These are phyloP conservation scores for Eruca vesicaria DNA, from an alignment of 441 rosid species.

Conservation along the genomic window DNA sequence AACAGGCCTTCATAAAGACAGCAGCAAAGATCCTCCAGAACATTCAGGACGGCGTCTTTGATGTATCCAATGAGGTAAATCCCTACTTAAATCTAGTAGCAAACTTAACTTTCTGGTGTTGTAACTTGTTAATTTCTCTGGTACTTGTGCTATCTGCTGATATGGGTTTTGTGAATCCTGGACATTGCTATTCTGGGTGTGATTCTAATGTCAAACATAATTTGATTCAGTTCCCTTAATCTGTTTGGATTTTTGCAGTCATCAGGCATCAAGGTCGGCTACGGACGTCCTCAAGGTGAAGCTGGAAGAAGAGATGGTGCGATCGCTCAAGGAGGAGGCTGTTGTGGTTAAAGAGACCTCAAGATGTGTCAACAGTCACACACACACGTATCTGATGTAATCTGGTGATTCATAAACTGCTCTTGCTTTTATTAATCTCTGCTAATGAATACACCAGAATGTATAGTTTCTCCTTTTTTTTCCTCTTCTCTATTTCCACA, in stretches of 20 bases:
- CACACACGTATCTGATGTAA: background rate
- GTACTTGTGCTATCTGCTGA: background rate
- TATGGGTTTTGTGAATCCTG: background rate
- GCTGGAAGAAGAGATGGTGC: slow-evolving; percentile 62
- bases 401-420: background rate
- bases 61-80: slow-evolving; percentile 50
- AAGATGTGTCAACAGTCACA: background rate
- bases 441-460: background rate
- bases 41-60: slow-evolving; percentile 51
- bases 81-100: background rate
- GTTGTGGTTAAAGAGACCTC: slow-evolving; percentile 44
- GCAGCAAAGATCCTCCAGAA: slow-evolving; percentile 49
- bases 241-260: slow-evolving; percentile 40
- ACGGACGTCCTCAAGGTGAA: slow-evolving; percentile 66
- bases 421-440: background rate
- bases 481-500: background rate
- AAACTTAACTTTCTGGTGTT: background rate
- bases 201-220: background rate
- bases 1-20: slow-evolving; percentile 50
- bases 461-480: background rate
- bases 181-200: background rate
- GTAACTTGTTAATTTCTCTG: background rate
- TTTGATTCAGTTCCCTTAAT: background rate
- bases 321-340: slow-evolving; percentile 56
- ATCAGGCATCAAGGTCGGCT: slow-evolving; percentile 75